These are phyloP conservation scores for Ustilago bromivora DNA, from an alignment of 1,284 basidiomycete species.

Conservation along the genomic window DNA sequence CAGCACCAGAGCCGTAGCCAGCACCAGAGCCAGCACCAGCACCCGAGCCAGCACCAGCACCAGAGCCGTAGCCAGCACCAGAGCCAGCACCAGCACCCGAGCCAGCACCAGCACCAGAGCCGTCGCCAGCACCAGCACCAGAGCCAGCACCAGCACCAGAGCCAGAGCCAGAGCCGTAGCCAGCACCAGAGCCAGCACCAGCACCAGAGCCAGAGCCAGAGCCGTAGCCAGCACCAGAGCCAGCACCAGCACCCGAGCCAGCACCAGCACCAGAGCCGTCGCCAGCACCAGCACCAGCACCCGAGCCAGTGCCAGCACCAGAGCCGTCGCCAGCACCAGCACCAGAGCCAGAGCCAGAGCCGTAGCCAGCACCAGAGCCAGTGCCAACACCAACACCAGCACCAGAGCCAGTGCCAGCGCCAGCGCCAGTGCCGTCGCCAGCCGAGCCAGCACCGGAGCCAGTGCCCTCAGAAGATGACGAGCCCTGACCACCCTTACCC, in stretches of 20 bases:
- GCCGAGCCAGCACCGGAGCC: slow-evolving; percentile 13
- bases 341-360: slow-evolving; percentile 11
- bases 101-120: slow-evolving; percentile 6
- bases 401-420: slow-evolving; percentile 5
- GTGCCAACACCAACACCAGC: slow-evolving; percentile 4
- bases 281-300: slow-evolving; percentile 11
- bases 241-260: slow-evolving; percentile 13
- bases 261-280: slow-evolving; percentile 5
- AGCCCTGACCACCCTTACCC: slow-evolving; percentile 3
- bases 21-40: slow-evolving; percentile 6
- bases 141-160: slow-evolving; percentile 14
- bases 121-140: slow-evolving; percentile 14
- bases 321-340: slow-evolving; percentile 16
- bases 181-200: slow-evolving; percentile 13
- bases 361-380: background rate
- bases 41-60: background rate
- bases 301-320: slow-evolving; percentile 3
- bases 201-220: too few species aligned
- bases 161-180: slow-evolving; percentile 5
- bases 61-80: background rate
- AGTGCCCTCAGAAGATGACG: background rate
- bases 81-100: slow-evolving; percentile 15
- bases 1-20: slow-evolving; percentile 4
- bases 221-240: slow-evolving; percentile 9
- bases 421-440: background rate